phyloP scores from a whole-genome alignment of 495 filamentous ascomycete genomes.

The Trichoderma erinaceum region DNA sequence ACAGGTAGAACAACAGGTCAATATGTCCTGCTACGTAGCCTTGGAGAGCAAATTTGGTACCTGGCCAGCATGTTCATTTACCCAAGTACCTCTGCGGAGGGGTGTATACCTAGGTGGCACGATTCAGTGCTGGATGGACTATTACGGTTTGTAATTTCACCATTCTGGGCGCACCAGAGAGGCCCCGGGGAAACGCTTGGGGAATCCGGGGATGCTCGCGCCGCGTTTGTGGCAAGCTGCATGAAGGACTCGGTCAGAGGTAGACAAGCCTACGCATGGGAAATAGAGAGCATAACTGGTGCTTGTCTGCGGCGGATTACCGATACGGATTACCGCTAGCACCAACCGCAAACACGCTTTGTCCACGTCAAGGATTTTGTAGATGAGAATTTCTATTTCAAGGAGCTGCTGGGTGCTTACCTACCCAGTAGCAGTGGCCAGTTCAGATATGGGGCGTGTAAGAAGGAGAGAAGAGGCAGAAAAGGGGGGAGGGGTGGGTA shows the following conservation, averaged over 20 bases:
- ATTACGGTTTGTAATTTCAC: neutral
- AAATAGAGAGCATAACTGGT: neutral
- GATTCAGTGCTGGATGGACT: no score
- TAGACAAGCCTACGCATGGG: no score
- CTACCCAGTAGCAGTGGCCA: neutral
- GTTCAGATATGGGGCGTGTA: neutral
- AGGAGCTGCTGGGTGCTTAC: neutral
- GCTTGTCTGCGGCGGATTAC: neutral
- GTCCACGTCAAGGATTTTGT: no score
- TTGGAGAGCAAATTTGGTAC: neutral
- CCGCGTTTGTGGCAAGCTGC: constrained; percentile 3
- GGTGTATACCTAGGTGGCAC: no score
- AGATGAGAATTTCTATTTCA: no score
- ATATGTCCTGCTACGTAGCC: neutral
- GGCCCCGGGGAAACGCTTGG: neutral
- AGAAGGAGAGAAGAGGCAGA: neutral
- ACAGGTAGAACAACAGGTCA: no score
- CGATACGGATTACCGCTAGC: no score
- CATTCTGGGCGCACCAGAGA: constrained; percentile 1
- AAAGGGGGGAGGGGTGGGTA: neutral
- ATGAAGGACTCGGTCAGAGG: neutral
- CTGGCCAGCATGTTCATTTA: no score
- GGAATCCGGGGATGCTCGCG: constrained; percentile 2
- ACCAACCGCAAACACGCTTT: no score
- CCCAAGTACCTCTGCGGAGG: no score